A percentile compares a stretch with the other conserved stretches of the same genome.
These are phyloP conservation scores for Eimeria tenella DNA, from an alignment of 169 alveolate species.

Conservation along the genomic window DNA sequence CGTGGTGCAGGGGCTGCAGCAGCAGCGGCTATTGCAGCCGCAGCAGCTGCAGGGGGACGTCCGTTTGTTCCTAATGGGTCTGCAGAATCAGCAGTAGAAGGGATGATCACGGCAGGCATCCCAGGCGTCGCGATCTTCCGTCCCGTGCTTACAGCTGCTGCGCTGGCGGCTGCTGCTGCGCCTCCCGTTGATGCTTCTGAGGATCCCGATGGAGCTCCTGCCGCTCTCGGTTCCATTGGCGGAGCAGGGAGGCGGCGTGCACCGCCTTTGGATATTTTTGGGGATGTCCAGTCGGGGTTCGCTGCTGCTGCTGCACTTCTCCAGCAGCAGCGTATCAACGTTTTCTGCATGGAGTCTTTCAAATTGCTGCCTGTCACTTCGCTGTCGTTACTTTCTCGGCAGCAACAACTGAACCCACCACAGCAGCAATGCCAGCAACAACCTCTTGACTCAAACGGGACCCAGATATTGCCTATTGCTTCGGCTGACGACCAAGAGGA, in stretches of 20 bases:
- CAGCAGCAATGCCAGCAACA: not conserved
- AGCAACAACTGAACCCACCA: not conserved
- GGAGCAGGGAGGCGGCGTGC: not conserved
- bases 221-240: not conserved
- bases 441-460: not conserved
- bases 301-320: conserved; percentile 10
- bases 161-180: conserved; percentile 22
- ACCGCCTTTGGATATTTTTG: not conserved
- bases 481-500: not conserved
- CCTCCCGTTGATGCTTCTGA: not conserved
- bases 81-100: conserved; percentile 9
- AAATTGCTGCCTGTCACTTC: conserved; percentile 1
- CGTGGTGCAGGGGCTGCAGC: not conserved
- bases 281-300: not conserved
- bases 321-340: conserved; percentile 12
- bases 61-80: not conserved
- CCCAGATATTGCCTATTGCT: not conserved
- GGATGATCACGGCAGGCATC: not conserved
- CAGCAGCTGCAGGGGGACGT: not conserved
- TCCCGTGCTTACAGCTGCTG: conserved; percentile 17
- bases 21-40: not conserved
- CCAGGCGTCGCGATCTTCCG: not conserved
- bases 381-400: not conserved
- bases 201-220: not conserved
- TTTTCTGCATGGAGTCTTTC: not conserved